Base-by-base conservation (phyloP, 371 early-diverging fungal species). In the Zopfochytrium polystomum region DNA sequence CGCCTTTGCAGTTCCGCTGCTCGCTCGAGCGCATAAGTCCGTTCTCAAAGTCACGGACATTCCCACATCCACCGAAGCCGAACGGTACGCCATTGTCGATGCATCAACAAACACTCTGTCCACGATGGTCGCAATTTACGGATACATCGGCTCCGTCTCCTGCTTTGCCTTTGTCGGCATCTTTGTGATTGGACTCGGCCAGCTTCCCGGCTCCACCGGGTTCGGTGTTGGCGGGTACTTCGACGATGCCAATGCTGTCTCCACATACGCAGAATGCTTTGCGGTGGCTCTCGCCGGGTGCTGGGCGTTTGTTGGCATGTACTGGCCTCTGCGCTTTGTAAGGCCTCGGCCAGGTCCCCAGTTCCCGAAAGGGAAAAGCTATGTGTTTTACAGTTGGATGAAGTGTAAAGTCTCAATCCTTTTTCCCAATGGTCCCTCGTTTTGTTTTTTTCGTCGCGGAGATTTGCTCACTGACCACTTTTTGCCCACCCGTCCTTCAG, bases 111-210 rank as follows among this genome's bases (percentile, higher is more conserved):
- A 64, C 52, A 56, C 65, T 3, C 27, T 64, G 20, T 64, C 65
- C 2, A 22, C 52, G 27, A 50, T 57, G 27, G 51, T 53, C n/a
- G 27, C 26, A 3, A 45, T 47, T n/a, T 35, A 52, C 34, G 65
- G 65, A 13, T 58, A 64, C 33, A 18, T 59, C 32, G 65, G 65
- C n/a, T 51, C 65, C 30, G 57, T 64, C 30, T 42, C 43, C 33
- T 64, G 65, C 34, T 64, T 64, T 50, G 65, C 58, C 3, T 22
- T 57, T 22, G 65, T 54, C 11, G 65, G 63, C 15, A 47, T 50
- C 15, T 43, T 33, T 44, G 32, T 64, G 13, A 43, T 64, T 27
- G 42, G 34, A 3, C 31, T 48, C 13, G 44, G 49, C 15, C 26
- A n/a, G 29, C 23, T 64, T 22, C 57, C 58, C 15, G 58, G 32